phyloP scores from a whole-genome alignment of 208 protist species.

The Entamoeba invadens region DNA sequence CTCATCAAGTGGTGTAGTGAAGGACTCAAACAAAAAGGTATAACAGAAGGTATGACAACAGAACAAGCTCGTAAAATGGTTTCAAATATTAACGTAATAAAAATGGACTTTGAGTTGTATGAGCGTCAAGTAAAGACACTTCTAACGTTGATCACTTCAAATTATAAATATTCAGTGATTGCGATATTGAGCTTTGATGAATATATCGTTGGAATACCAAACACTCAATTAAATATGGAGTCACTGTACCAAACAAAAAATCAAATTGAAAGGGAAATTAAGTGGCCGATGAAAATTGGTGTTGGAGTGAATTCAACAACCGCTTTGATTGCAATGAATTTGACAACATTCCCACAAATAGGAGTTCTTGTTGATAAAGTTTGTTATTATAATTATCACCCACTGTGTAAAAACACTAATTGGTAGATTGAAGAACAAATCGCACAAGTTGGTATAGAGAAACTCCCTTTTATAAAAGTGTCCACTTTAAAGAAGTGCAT shows the following conservation, averaged over 20 bases:
- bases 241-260: background rate
- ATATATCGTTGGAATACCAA: background rate
- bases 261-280: background rate
- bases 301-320: background rate
- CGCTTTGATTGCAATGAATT: background rate
- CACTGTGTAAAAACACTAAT: background rate
- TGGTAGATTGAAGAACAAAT: background rate
- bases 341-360: background rate
- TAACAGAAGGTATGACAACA: background rate
- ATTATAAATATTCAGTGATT: conserved; percentile 2
- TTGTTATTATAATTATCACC: no score
- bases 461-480: background rate
- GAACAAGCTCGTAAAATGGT: background rate
- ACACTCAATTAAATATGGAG: background rate
- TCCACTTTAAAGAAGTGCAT: background rate
- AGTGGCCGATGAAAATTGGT: background rate
- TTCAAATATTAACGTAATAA: background rate
- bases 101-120: background rate
- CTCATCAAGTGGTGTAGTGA: background rate
- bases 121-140: background rate
- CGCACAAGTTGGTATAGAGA: background rate
- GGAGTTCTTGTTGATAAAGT: background rate
- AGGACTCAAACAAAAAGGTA: background rate
- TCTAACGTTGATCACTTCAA: background rate
- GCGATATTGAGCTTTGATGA: background rate